phyloP scores from a whole-genome alignment of 2,329 filamentous ascomycete species.

The Parastagonospora avenae region DNA sequence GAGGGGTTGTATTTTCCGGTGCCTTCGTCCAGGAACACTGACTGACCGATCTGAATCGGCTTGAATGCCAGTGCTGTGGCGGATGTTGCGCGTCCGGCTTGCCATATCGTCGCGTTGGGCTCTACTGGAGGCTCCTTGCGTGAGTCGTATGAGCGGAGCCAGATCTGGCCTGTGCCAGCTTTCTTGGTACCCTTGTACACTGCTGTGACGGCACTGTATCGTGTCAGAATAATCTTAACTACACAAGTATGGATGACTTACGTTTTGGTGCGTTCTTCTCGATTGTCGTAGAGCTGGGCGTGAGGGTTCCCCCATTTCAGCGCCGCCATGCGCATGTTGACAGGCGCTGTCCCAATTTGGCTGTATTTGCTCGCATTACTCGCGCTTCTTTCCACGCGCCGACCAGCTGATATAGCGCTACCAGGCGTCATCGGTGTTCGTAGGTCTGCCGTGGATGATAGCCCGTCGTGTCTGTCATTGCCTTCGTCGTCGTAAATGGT shows the following conservation, averaged over 20 bases:
- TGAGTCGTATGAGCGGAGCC: constrained; percentile 94
- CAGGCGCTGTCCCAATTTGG: constrained; percentile 71
- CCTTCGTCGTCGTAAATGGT: constrained; percentile 81
- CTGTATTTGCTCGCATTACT: constrained; percentile 86
- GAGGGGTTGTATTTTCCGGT: constrained; percentile 90
- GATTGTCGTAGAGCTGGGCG: constrained; percentile 82
- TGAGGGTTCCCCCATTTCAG: constrained; percentile 79
- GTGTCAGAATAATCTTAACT: constrained; percentile 17
- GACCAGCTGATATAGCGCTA: constrained; percentile 28
- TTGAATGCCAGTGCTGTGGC: constrained; percentile 95
- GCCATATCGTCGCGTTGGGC: constrained; percentile 94
- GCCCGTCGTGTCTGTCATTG: constrained; percentile 66
- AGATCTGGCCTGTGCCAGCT: constrained; percentile 65
- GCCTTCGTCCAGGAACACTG: constrained; percentile 91
- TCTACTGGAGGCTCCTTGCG: constrained; percentile 88
- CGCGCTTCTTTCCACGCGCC: constrained; percentile 60
- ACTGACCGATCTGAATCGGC: constrained; percentile 90
- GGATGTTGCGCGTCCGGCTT: constrained; percentile 92
- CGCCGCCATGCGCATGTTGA: constrained; percentile 53
- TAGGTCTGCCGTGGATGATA: constrained; percentile 50
- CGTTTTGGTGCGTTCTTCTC: constrained; percentile 89
- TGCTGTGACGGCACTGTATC: constrained; percentile 78
- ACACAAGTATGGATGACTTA: constrained; percentile 54
- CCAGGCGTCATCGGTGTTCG: constrained; percentile 48
- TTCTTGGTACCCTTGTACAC: constrained; percentile 82